These are phyloP conservation scores for Botrytis deweyae DNA, from an alignment of 2,329 filamentous ascomycete genomes.

Conservation along the genomic window DNA sequence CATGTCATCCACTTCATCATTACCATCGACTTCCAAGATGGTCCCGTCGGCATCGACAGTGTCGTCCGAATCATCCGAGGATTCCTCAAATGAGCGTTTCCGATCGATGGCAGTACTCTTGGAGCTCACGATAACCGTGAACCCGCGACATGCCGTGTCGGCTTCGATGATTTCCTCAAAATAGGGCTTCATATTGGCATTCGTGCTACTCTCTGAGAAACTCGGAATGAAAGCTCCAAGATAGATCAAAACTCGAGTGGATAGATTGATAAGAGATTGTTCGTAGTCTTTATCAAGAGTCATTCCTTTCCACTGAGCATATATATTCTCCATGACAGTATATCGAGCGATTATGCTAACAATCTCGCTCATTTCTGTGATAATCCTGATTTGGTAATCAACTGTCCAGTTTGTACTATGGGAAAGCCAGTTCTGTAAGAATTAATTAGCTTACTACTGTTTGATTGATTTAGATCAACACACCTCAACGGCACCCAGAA, in stretches of 20 bases:
- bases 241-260: slow-evolving; percentile 18
- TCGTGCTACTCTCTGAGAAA: background rate
- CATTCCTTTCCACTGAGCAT: slow-evolving; percentile 25
- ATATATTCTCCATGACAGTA: slow-evolving; percentile 27
- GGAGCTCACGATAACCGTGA: background rate
- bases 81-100: background rate
- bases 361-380: slow-evolving; percentile 12
- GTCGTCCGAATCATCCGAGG: slow-evolving; percentile 15
- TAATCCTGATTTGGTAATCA: background rate
- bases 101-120: background rate
- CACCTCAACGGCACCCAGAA: slow-evolving; percentile 6
- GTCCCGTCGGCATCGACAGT: background rate
- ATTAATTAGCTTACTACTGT: background rate
- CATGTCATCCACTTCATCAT: background rate
- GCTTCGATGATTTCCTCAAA: background rate
- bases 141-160: background rate
- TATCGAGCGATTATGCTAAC: slow-evolving; percentile 26
- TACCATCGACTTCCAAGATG: background rate
- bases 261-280: slow-evolving; percentile 18
- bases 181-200: background rate
- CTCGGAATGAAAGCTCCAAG: background rate
- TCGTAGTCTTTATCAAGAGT: slow-evolving; percentile 15
- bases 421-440: background rate
- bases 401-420: background rate
- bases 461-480: background rate